These are phyloP conservation scores for Yamadazyma insecticola DNA, from an alignment of 805 yeast genomes.

Conservation along the genomic window DNA sequence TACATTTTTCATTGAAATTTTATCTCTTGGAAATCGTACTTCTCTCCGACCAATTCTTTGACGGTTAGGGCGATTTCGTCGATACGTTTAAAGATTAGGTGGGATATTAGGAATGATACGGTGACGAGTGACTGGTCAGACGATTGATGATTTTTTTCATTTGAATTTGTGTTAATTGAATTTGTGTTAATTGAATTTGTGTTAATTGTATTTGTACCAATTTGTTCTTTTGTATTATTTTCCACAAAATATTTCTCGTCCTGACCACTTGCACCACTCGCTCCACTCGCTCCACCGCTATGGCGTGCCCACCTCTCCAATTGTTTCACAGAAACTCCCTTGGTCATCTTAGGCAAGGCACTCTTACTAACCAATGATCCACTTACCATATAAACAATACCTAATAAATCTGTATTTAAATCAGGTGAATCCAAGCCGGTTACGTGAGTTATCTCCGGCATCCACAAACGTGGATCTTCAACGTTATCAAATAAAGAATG, in stretches of 20 bases:
- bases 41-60: conserved; percentile 32
- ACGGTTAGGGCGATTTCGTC: conserved; percentile 25
- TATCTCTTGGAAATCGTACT: conserved; percentile 27
- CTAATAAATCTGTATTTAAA: conserved; percentile 23
- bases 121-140: no score
- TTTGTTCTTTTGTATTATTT: conserved; percentile 3
- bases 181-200: conserved; percentile 20
- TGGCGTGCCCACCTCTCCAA: conserved; percentile 22
- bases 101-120: conserved; percentile 23
- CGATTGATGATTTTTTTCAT: no score
- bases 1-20: no score
- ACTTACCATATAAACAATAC: conserved; percentile 26
- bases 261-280: no score
- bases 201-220: conserved; percentile 11
- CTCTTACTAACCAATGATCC: conserved; percentile 19
- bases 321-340: no score
- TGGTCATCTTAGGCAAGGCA: conserved; percentile 28
- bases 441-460: conserved; percentile 18
- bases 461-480: conserved; percentile 24
- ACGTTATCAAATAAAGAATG: conserved; percentile 19
- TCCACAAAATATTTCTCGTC: no score
- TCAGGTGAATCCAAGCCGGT: conserved; percentile 28
- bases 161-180: conserved; percentile 29
- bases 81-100: conserved; percentile 23
- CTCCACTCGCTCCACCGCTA: no score